These are phyloP conservation scores for Homolaphlyctis polyrhiza DNA, from an alignment of 371 early-diverging fungal genomes.

Conservation along the genomic window DNA sequence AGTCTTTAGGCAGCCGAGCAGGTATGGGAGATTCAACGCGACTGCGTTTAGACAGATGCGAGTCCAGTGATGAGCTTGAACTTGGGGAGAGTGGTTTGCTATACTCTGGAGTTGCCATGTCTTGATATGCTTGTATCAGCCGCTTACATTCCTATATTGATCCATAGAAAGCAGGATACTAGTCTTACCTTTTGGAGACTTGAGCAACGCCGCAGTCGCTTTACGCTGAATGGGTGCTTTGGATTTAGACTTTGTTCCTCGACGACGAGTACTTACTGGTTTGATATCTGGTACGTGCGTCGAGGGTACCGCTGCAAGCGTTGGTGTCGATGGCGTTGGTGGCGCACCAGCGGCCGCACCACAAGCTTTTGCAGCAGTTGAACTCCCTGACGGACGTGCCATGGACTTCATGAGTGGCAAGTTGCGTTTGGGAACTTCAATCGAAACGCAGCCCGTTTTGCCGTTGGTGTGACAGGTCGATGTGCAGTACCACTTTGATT, in stretches of 20 bases:
- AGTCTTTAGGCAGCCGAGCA: too few relatives aligned
- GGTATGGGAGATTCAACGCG: too few relatives aligned
- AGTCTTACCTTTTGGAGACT: too few relatives aligned
- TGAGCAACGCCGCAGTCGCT: too few relatives aligned
- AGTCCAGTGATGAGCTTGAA: too few relatives aligned
- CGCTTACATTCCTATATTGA: too few relatives aligned
- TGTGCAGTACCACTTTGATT: constrained; percentile 70
- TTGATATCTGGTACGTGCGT: not conserved
- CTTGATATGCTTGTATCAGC: too few relatives aligned
- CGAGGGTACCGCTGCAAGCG: not conserved
- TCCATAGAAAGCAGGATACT: too few relatives aligned
- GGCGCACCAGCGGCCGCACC: not conserved
- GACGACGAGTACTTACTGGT: too few relatives aligned
- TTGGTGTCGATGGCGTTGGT: not conserved
- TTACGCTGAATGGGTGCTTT: too few relatives aligned
- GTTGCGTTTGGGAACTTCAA: constrained; percentile 19
- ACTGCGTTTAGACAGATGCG: too few relatives aligned
- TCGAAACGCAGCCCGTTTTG: constrained; percentile 1
- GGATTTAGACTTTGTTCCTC: too few relatives aligned
- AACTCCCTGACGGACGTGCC: not conserved
- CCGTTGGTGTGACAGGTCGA: constrained; percentile 59
- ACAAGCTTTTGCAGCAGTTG: not conserved
- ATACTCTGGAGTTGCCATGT: not conserved
- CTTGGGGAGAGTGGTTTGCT: not conserved
- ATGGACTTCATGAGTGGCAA: constrained; percentile 13